Conservation (phyloP, 2,329 filamentous ascomycete genomes). For the Cladosporium oxysporum region DNA sequence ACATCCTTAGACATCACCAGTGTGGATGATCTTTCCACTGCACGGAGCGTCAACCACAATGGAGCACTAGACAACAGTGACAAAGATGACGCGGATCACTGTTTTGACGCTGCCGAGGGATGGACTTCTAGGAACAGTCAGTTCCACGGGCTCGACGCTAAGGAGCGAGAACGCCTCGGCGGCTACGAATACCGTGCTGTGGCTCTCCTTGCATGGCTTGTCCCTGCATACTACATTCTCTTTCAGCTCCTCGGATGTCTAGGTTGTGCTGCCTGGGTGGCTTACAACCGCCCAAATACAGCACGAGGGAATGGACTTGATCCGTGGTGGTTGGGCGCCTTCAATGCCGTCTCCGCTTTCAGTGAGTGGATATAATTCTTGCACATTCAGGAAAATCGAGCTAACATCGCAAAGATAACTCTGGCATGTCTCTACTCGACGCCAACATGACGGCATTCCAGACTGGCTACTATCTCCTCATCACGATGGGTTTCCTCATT, state of each 20-base stretch:
- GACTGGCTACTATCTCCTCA: slow-evolving; percentile 45
- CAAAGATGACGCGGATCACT: slow-evolving; percentile 7
- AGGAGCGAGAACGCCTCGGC: slow-evolving; percentile 60
- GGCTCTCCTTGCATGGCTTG: slow-evolving; percentile 58
- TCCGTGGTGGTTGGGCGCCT: slow-evolving; percentile 69
- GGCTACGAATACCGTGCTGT: slow-evolving; percentile 67
- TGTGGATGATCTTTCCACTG: not conserved
- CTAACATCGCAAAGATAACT: slow-evolving; percentile 46
- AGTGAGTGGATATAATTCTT: slow-evolving; percentile 42
- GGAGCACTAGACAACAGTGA: too few species aligned
- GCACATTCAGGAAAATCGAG: not conserved
- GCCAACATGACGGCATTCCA: slow-evolving; percentile 66
- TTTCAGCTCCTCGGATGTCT: slow-evolving; percentile 63
- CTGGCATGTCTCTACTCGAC: slow-evolving; percentile 68
- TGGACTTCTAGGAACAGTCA: slow-evolving; percentile 52
- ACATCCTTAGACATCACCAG: slow-evolving; percentile 28
- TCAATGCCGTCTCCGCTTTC: slow-evolving; percentile 68
- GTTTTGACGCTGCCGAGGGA: slow-evolving; percentile 26
- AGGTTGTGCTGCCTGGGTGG: slow-evolving; percentile 64
- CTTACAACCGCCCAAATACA: slow-evolving; percentile 51
- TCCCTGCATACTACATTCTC: slow-evolving; percentile 61
- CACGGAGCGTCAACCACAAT: not conserved
- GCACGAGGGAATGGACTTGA: slow-evolving; percentile 60
- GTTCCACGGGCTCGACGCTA: slow-evolving; percentile 55
- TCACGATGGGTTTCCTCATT: slow-evolving; percentile 52